Base-by-base conservation (phyloP, 352 stramenopile genomes). In the Phytophthora brassicae region DNA sequence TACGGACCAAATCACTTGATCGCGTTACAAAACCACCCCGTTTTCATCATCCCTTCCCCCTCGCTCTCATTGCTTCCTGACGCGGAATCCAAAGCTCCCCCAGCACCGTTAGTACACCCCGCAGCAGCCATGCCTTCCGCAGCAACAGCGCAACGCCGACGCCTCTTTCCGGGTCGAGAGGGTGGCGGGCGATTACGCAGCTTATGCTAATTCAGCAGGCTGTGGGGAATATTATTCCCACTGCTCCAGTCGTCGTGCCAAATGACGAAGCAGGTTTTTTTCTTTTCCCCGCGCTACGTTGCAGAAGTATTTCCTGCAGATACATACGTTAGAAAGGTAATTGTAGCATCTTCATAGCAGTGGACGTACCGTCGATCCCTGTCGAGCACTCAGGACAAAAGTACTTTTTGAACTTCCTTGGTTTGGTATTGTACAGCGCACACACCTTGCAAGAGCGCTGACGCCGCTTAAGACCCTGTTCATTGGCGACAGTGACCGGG, bases 181-280 rank as follows among this genome's bases (percentile, higher is more conserved):
- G 42, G 20, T 20, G 42, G 42, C 11, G 11, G 4, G 11, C 42
- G 42, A 8, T 33, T 22, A 1, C 42, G 42, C 11, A 48, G 19
- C 9, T 42, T 42, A 28, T 41, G 46, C 17, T 42, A n/a, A 28
- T 42, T 6, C 4, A 53, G 46, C 8, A 53, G 46, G 23, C 14
- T 36, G 2, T 11, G 26, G 3, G 49, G 36, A 12, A 56, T 56
- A 23, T 44, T 14, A 23, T 44, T 47, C 16, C 36, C 49, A 23
- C 45, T 56, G 12, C 14, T 44, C 36, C 47, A 55, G 33, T 55
- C 47, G 14, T 17, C 20, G 14, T 55, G 47, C 49, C 36, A 56
- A 23, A 48, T 45, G 6, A 14, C n/a, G 9, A 39, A 52, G 29
- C 52, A 52, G 1, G 41, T 45, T 24, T 60, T 52, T 0, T 16